Conservation (phyloP, 345 rosid genomes). For the Eucalyptus regnans region DNA sequence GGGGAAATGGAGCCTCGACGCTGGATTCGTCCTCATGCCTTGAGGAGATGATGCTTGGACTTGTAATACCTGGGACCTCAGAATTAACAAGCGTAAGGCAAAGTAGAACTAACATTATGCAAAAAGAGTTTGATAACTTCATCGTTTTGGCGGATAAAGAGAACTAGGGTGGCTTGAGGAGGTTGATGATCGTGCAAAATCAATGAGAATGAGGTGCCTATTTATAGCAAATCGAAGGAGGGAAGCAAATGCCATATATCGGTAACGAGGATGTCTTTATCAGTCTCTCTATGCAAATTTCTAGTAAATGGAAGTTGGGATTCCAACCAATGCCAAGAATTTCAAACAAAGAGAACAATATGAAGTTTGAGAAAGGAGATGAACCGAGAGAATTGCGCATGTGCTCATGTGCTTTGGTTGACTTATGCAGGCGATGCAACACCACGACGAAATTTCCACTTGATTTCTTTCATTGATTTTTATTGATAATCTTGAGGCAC, state of each 20-base stretch:
- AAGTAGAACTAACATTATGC: background rate
- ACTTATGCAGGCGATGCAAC: too few species aligned
- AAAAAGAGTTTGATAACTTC: background rate
- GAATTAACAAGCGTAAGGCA: background rate
- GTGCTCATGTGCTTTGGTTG: too few species aligned
- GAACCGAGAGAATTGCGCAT: too few species aligned
- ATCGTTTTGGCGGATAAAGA: background rate
- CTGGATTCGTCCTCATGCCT: background rate
- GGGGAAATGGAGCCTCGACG: background rate
- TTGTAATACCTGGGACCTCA: background rate
- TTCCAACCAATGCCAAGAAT: too few species aligned
- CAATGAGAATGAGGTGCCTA: background rate
- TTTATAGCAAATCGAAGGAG: background rate
- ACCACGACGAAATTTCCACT: too few species aligned
- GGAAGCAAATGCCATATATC: background rate
- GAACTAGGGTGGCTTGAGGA: background rate
- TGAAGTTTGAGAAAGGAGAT: too few species aligned
- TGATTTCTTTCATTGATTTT: too few species aligned
- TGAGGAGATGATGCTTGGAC: background rate
- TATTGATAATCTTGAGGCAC: too few species aligned
- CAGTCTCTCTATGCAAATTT: too few species aligned
- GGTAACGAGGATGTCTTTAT: background rate
- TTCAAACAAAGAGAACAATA: too few species aligned
- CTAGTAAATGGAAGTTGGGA: too few species aligned
- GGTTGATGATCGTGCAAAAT: background rate